Evolutionary conservation across 495 filamentous ascomycete genomes (phyloP).

Genomic region (Pyronema omphalodes): DNA sequence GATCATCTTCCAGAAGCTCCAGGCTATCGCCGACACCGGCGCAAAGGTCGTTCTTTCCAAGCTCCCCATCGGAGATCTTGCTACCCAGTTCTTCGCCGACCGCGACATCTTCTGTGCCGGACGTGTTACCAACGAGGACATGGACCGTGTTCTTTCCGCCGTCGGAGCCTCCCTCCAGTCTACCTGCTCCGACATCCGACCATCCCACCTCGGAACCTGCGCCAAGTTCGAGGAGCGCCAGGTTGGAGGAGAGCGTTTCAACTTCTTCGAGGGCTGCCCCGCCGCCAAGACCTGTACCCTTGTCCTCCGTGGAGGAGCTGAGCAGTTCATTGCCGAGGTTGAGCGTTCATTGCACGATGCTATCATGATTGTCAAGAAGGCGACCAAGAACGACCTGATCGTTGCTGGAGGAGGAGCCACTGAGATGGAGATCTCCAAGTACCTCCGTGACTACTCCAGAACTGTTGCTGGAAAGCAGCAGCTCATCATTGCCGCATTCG

Average conservation of each 20-base stretch:
- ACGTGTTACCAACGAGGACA: constrained; percentile 77
- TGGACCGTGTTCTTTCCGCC: constrained; percentile 89
- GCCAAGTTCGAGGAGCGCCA: constrained; percentile 85
- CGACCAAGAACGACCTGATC: constrained; percentile 80
- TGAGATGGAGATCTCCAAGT: constrained; percentile 92
- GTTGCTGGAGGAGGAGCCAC: constrained; percentile 87
- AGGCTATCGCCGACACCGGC: constrained; percentile 77
- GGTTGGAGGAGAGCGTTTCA: constrained; percentile 92
- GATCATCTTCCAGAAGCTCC: constrained; percentile 98
- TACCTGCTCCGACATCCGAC: constrained; percentile 87
- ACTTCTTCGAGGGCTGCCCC: constrained; percentile 93
- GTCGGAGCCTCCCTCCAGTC: constrained; percentile 84
- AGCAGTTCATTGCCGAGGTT: constrained; percentile 98
- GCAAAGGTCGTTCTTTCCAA: constrained; percentile 95
- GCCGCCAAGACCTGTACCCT: constrained; percentile 92
- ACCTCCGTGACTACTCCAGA: constrained; percentile 76
- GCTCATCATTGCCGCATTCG: constrained; percentile 90
- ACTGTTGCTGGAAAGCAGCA: constrained; percentile 91
- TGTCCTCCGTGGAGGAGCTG: constrained; percentile 82
- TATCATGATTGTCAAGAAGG: constrained; percentile 98
- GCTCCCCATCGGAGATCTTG: constrained; percentile 90
- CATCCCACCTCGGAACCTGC: constrained; percentile 80
- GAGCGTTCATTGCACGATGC: constrained; percentile 94
- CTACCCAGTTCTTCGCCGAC: constrained; percentile 96
- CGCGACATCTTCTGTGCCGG: constrained; percentile 97